Evolutionary conservation across 192 early-diverging fungal species (phyloP).

Genomic region (Backusella tarrabulga): DNA sequence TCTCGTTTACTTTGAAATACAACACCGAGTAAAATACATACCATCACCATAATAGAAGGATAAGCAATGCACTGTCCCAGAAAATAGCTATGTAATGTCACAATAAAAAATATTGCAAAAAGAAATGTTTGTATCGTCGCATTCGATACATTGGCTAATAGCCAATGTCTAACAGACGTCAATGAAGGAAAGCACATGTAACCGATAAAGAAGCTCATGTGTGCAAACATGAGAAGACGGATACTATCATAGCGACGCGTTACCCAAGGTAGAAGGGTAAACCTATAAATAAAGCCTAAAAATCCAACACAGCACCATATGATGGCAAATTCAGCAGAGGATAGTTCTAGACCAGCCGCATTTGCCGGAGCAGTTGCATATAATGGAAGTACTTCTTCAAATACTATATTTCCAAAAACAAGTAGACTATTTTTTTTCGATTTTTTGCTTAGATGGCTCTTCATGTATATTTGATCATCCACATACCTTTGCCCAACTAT

Average conservation of each 20-base stretch:
- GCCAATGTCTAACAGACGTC: conserved; percentile 17
- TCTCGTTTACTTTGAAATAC: background rate
- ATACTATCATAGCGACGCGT: conserved; percentile 31
- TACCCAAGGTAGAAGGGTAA: conserved; percentile 43
- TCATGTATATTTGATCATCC: background rate
- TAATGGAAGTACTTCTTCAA: conserved; percentile 46
- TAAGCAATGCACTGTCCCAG: conserved; percentile 28
- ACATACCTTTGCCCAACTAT: background rate
- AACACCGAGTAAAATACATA: conserved; percentile 11
- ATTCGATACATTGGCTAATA: conserved; percentile 8
- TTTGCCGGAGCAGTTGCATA: conserved; percentile 10
- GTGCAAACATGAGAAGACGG: conserved; percentile 27
- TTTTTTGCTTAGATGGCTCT: too few species aligned
- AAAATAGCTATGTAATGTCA: background rate
- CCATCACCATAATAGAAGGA: conserved; percentile 53
- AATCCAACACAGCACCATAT: conserved; percentile 42
- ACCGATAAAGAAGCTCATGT: conserved; percentile 33
- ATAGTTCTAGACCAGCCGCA: conserved; percentile 45
- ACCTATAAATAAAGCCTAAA: conserved; percentile 38
- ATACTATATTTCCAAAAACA: conserved; percentile 47
- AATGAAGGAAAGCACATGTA: conserved; percentile 40
- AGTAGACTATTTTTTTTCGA: conserved; percentile 20
- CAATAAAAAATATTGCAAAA: conserved; percentile 8
- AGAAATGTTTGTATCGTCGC: conserved; percentile 3
- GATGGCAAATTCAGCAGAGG: conserved; percentile 36